Conservation (phyloP, 371 early-diverging fungal genomes). For the Vairimorpha necatrix region DNA sequence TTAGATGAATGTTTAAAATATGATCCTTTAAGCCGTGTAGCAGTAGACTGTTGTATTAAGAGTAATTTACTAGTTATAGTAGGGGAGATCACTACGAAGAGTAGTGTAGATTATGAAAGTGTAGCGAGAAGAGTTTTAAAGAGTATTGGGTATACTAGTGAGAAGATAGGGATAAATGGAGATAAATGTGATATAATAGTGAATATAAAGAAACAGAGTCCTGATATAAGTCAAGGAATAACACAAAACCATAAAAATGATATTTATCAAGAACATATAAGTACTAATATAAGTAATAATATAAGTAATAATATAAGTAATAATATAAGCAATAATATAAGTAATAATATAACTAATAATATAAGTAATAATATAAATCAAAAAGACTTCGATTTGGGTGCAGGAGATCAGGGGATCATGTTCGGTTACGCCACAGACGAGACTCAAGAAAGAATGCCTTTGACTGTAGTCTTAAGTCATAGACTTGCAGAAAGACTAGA, state of each 20-base stretch:
- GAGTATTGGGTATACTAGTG: slow-evolving; percentile 92
- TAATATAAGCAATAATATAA: too few species aligned
- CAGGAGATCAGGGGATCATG: slow-evolving; percentile 92
- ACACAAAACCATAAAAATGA: slow-evolving; percentile 66
- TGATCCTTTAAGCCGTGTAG: slow-evolving; percentile 92
- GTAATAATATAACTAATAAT: too few species aligned
- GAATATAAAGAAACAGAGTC: slow-evolving; percentile 94
- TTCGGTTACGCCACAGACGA: slow-evolving; percentile 93
- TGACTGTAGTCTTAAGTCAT: slow-evolving; percentile 86
- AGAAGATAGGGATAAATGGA: slow-evolving; percentile 74
- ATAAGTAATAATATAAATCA: too few species aligned
- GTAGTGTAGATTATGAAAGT: slow-evolving; percentile 87
- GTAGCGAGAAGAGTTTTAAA: slow-evolving; percentile 89
- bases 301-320: too few species aligned
- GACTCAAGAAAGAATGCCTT: slow-evolving; percentile 96
- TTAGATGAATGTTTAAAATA: slow-evolving; percentile 82
- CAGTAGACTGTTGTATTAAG: slow-evolving; percentile 96
- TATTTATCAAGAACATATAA: too few species aligned
- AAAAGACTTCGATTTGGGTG: slow-evolving; percentile 91
- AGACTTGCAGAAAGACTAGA: slow-evolving; percentile 86
- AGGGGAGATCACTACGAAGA: slow-evolving; percentile 97
- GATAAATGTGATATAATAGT: slow-evolving; percentile 95
- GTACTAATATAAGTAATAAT: too few species aligned
- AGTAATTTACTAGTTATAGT: slow-evolving; percentile 97
- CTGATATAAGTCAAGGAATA: slow-evolving; percentile 90